Conservation (phyloP, 2,329 filamentous ascomycete species). For the Pseudocercospora pini-densiflorae region DNA sequence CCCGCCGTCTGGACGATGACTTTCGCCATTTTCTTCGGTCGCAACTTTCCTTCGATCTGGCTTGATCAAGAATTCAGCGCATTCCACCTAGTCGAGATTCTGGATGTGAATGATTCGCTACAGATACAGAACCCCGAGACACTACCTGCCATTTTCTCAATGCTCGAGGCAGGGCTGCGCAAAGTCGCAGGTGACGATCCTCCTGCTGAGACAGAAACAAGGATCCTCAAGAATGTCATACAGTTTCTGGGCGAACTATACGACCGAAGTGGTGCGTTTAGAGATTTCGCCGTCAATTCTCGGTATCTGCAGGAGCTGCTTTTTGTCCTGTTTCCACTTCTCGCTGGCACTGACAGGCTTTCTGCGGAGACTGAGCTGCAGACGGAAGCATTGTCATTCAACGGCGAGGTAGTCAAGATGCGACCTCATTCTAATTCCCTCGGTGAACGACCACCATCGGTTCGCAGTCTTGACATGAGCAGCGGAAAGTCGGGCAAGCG, state of each 20-base stretch:
- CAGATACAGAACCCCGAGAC: constrained; percentile 77
- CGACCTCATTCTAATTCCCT: constrained; percentile 70
- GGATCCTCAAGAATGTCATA: constrained; percentile 75
- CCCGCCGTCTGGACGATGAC: constrained; percentile 84
- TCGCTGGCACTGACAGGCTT: constrained; percentile 84
- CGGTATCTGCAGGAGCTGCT: constrained; percentile 82
- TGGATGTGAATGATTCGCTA: constrained; percentile 62
- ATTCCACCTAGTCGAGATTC: constrained; percentile 73
- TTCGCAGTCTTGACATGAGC: constrained; percentile 66
- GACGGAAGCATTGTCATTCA: constrained; percentile 80
- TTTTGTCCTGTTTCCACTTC: constrained; percentile 79
- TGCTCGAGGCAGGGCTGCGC: constrained; percentile 85
- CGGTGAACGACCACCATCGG: constrained; percentile 64
- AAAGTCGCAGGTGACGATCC: constrained; percentile 66
- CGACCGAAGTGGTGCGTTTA: constrained; percentile 73
- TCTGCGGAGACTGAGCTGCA: constrained; percentile 85
- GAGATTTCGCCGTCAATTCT: constrained; percentile 79
- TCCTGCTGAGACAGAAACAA: constrained; percentile 47
- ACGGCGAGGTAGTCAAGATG: constrained; percentile 83
- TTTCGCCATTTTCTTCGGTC: constrained; percentile 85
- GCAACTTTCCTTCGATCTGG: constrained; percentile 74
- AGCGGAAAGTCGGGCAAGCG: constrained; percentile 54
- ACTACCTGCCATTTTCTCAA: constrained; percentile 77
- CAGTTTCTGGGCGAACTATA: constrained; percentile 81
- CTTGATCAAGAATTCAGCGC: constrained; percentile 75